Evolutionary conservation across 768 basidiomycete species (phyloP), one percentile per base, ranked within the genome.

Genomic region (Megacollybia marginata): DNA sequence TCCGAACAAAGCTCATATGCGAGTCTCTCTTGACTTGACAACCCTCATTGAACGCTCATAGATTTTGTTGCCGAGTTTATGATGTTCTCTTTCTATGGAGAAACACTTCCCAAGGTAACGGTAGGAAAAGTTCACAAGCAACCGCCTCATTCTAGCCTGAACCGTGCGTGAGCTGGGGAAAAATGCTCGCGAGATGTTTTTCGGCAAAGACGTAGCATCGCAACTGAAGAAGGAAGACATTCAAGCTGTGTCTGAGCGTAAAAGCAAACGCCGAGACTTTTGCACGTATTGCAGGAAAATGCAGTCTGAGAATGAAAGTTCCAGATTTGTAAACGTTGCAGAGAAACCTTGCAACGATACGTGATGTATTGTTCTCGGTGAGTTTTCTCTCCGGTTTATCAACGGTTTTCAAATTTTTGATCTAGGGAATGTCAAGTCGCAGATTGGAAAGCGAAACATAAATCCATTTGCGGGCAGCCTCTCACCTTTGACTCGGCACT

Each of bases 1-100:
- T 57, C 23, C 42, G 54, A 32, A 55, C 52, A 4, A 57, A 57
- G 40, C 50, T 57, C 11, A 55, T 57, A 4, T 55, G 52, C 53
- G 38, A 2, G 50, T 49, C n/a, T 18, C 13, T n/a, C n/a, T 15
- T 5, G 44, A 15, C 5, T 45, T 40, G 8, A 15, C 5, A n/a
- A n/a, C n/a, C n/a, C 28, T n/a, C 19, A 32, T 36, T 1, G 8
- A 18, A 40, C 8, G 15, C 46, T 42, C 13, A 46, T 35, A 18
- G 33, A 47, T 35, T 18, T 48, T 43, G 51, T 52, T 19, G 47
- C 48, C 20, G 35, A 48, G 9, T 48, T 23, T n/a, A 52, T 32
- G 2, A 33, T 44, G 23, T 28, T 33, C 16, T 52, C 51, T 42
- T 44, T 52, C 36, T 32, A 48, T n/a, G 51, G 40, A 23, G 32